Evolutionary conservation across 2,329 filamentous ascomycete genomes (phyloP).

Genomic region (Aureobasidium sp.): DNA sequence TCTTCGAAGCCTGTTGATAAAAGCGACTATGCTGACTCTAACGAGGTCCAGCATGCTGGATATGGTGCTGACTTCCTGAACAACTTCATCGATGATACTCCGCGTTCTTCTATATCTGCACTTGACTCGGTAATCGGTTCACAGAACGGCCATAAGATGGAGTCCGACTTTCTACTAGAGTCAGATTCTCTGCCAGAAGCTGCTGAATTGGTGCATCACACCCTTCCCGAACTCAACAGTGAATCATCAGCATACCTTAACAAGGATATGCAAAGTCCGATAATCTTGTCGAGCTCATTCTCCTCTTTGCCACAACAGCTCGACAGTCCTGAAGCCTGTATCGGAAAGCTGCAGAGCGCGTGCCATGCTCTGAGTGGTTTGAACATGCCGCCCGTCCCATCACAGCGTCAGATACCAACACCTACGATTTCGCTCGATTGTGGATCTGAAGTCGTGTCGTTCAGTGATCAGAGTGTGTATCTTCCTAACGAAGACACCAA

Average conservation of each 20-base stretch:
- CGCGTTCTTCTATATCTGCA: background rate
- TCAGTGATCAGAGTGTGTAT: background rate
- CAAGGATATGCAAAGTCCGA: background rate
- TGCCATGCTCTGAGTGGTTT: conserved; percentile 9
- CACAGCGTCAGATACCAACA: background rate
- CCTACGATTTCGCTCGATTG: background rate
- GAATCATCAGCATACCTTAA: background rate
- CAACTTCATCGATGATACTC: conserved; percentile 23
- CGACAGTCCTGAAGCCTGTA: conserved; percentile 1
- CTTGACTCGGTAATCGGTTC: background rate
- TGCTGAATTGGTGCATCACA: background rate
- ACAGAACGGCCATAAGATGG: background rate
- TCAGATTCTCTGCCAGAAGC: background rate
- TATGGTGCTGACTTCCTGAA: conserved; percentile 24
- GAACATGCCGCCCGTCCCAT: background rate
- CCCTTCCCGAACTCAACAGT: background rate
- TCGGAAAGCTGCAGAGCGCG: conserved; percentile 11
- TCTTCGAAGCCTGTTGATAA: background rate
- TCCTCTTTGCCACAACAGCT: background rate
- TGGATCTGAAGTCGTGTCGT: background rate
- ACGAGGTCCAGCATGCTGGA: conserved; percentile 10
- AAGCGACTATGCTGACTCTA: conserved; percentile 10
- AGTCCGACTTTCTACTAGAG: background rate
- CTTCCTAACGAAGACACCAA: background rate
- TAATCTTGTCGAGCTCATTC: background rate